Conservation (phyloP, 2,329 filamentous ascomycete species). For the Venturia effusa region DNA sequence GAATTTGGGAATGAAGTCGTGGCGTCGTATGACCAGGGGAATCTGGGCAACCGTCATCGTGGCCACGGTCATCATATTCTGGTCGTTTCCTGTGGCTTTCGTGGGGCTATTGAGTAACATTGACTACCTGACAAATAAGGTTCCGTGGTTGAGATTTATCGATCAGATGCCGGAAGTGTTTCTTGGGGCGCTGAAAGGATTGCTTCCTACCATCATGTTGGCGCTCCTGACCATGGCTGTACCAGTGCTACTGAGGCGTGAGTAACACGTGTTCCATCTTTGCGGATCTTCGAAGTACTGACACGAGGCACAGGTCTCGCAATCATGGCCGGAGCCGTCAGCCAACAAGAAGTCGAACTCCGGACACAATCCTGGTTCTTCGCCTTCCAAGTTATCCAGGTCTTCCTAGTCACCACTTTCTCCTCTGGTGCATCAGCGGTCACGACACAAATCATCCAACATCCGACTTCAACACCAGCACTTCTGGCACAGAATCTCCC, state of each 20-base stretch:
- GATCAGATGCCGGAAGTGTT: constrained; percentile 58
- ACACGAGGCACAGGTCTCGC: constrained; percentile 12
- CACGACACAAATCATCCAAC: constrained; percentile 47
- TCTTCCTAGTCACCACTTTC: constrained; percentile 80
- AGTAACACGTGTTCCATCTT: too few relatives aligned
- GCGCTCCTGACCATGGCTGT: constrained; percentile 79
- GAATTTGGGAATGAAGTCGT: constrained; percentile 29
- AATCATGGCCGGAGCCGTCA: not conserved
- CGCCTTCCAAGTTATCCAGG: constrained; percentile 78
- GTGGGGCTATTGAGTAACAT: constrained; percentile 35
- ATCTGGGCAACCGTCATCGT: constrained; percentile 28
- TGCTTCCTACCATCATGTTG: constrained; percentile 69
- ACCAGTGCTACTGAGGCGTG: constrained; percentile 68
- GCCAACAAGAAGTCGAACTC: constrained; percentile 63
- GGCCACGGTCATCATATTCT: constrained; percentile 33
- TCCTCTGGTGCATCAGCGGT: constrained; percentile 69
- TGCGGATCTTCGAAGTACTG: too few relatives aligned
- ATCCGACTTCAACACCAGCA: constrained; percentile 51
- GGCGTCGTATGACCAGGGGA: constrained; percentile 22
- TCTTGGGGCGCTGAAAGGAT: constrained; percentile 71
- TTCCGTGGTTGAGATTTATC: constrained; percentile 66
- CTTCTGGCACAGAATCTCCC: constrained; percentile 68
- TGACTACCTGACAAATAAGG: constrained; percentile 33
- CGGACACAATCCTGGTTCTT: constrained; percentile 91
- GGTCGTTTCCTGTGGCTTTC: constrained; percentile 33